Percentiles rank a stretch among this genome's conserved stretches.
Conservation (phyloP, 345 rosid genomes). For the Capsella bursapastoris region DNA sequence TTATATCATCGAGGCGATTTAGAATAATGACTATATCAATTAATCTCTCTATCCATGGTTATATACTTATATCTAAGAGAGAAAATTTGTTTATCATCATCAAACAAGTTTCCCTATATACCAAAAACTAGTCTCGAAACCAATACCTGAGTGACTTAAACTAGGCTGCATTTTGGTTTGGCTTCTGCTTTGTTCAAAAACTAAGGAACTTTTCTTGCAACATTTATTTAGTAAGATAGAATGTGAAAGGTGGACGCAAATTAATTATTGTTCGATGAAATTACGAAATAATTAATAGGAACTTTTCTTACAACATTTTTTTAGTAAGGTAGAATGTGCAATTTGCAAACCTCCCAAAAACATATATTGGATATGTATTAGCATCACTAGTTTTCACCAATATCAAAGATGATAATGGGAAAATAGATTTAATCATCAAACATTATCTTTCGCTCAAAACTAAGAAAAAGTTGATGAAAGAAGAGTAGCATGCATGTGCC, state of each 20-base stretch:
- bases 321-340: background rate
- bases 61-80: too few relatives aligned
- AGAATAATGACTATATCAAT: too few relatives aligned
- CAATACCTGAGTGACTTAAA: background rate
- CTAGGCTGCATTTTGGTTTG: background rate
- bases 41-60: background rate
- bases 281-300: background rate
- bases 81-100: background rate
- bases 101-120: background rate
- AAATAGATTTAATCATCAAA: slow-evolving; percentile 9
- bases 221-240: too few relatives aligned
- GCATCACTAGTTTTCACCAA: background rate
- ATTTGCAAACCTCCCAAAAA: background rate
- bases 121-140: background rate
- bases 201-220: background rate
- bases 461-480: slow-evolving; percentile 40
- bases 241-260: background rate
- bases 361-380: background rate
- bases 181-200: background rate
- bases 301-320: background rate
- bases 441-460: slow-evolving; percentile 22
- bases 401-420: slow-evolving; percentile 22
- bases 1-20: background rate
- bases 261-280: background rate
- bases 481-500: slow-evolving; percentile 46